Conservation (phyloP, 2,329 filamentous ascomycete species). For the Stemphylium beticola region DNA sequence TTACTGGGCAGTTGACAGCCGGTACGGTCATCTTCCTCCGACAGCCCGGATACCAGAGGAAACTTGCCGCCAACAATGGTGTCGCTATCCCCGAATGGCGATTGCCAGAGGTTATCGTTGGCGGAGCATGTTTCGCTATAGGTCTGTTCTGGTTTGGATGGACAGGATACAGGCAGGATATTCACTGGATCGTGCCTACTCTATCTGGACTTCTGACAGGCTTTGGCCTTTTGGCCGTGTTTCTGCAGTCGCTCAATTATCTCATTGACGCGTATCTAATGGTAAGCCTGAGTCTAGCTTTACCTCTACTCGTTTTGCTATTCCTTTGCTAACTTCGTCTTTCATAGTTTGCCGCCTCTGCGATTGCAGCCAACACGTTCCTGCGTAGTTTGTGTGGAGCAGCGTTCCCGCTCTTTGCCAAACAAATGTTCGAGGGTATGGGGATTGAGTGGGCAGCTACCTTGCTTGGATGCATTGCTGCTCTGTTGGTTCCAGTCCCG, state of each 20-base stretch:
- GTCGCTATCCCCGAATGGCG: constrained; percentile 64
- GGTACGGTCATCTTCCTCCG: constrained; percentile 68
- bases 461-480: constrained; percentile 53
- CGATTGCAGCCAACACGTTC: constrained; percentile 64
- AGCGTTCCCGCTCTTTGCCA: constrained; percentile 61
- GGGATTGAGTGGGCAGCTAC: constrained; percentile 57
- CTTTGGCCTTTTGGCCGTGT: constrained; percentile 64
- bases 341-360: constrained; percentile 56
- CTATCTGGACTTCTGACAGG: constrained; percentile 60
- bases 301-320: not conserved
- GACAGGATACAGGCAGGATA: constrained; percentile 51
- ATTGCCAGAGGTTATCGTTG: constrained; percentile 60
- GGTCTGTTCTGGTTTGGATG: constrained; percentile 51
- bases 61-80: constrained; percentile 55
- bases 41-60: constrained; percentile 70
- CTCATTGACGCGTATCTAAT: constrained; percentile 67
- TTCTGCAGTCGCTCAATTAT: constrained; percentile 65
- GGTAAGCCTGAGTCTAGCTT: constrained; percentile 22
- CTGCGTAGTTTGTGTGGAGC: constrained; percentile 58
- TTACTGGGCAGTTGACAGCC: constrained; percentile 73
- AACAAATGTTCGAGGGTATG: constrained; percentile 62
- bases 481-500: constrained; percentile 54
- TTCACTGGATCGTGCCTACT: constrained; percentile 53
- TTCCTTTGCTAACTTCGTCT: constrained; percentile 13
- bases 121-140: constrained; percentile 54